A percentile compares a stretch with the other conserved stretches of the same genome.
These are phyloP conservation scores for Globisporangium irregulare DNA, from an alignment of 352 stramenopile genomes.

Conservation along the genomic window DNA sequence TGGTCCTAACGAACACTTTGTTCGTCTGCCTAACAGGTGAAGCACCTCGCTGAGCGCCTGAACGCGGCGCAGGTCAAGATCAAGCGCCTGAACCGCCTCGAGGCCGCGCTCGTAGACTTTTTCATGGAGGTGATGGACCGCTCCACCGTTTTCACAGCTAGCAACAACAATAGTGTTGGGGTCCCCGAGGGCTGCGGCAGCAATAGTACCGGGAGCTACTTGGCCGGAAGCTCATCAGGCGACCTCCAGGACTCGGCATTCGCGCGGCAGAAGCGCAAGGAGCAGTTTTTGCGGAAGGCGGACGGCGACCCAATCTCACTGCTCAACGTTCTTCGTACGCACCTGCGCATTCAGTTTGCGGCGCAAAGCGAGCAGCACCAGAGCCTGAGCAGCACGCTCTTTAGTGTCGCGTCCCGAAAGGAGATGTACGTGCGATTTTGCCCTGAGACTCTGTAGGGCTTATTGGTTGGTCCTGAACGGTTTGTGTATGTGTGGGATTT, in stretches of 20 bases:
- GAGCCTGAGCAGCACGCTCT: slow-evolving; percentile 23
- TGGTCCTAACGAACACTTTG: background rate
- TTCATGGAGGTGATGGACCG: slow-evolving; percentile 71
- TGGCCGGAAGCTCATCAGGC: background rate
- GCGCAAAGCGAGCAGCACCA: slow-evolving; percentile 37
- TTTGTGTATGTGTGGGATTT: background rate
- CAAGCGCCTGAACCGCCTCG: slow-evolving; percentile 57
- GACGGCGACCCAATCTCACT: slow-evolving; percentile 66
- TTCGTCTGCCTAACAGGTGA: slow-evolving; percentile 24
- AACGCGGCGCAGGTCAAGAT: slow-evolving; percentile 65
- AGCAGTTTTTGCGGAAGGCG: slow-evolving; percentile 51
- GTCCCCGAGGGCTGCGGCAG: background rate
- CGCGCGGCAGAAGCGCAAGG: slow-evolving; percentile 44
- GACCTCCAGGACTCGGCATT: slow-evolving; percentile 37
- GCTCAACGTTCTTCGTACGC: slow-evolving; percentile 62
- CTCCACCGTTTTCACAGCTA: background rate
- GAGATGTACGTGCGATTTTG: slow-evolving; percentile 30
- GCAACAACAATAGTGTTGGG: background rate
- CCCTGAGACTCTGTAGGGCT: background rate
- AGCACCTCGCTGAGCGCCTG: slow-evolving; percentile 61
- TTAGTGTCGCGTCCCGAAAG: slow-evolving; percentile 21
- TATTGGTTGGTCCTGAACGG: background rate
- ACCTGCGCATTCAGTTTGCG: slow-evolving; percentile 64
- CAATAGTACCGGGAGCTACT: slow-evolving; percentile 12
- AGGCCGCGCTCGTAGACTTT: slow-evolving; percentile 65